Conservation (phyloP, 805 yeast species). For the Myxozyma udenii region DNA sequence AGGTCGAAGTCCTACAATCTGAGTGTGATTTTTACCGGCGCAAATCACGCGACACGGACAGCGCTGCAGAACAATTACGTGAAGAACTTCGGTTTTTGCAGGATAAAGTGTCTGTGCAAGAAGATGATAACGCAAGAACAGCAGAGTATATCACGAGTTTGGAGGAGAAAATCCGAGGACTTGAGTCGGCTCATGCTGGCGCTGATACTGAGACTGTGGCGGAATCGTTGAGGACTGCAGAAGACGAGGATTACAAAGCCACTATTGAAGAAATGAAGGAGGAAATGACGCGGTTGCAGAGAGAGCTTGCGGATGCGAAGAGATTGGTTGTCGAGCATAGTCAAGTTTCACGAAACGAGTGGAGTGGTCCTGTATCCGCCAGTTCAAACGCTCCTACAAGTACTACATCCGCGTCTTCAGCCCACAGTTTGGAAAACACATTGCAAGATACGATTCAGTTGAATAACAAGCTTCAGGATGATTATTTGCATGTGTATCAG, state of each 20-base stretch:
- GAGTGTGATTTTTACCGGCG: slow-evolving; percentile 20
- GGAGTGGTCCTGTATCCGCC: neutral
- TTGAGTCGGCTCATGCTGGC: slow-evolving; percentile 2
- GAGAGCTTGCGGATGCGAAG: neutral
- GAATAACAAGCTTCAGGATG: slow-evolving; percentile 15
- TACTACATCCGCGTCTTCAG: neutral
- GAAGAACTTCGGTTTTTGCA: slow-evolving; percentile 10
- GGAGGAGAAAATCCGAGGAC: slow-evolving; percentile 13
- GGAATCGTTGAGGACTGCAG: slow-evolving; percentile 2
- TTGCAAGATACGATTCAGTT: slow-evolving; percentile 6
- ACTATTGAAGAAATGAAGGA: slow-evolving; percentile 6
- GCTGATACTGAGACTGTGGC: neutral
- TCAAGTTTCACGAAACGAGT: neutral
- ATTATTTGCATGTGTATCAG: slow-evolving; percentile 12
- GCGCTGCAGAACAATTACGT: slow-evolving; percentile 1
- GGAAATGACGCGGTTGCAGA: slow-evolving; percentile 1
- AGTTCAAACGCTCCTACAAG: neutral
- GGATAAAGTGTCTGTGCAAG: slow-evolving; percentile 1
- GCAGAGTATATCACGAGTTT: slow-evolving; percentile 3
- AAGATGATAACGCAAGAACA: slow-evolving; percentile 15
- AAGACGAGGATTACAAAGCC: slow-evolving; percentile 6
- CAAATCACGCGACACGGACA: slow-evolving; percentile 16
- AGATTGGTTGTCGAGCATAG: neutral
- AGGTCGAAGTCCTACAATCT: slow-evolving; percentile 20
- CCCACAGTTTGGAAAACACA: slow-evolving; percentile 5